Percentiles rank a stretch among this genome's conserved stretches.
These are phyloP conservation scores for Posidonia oceanica DNA, from an alignment of 116 monocot species.

Conservation along the genomic window DNA sequence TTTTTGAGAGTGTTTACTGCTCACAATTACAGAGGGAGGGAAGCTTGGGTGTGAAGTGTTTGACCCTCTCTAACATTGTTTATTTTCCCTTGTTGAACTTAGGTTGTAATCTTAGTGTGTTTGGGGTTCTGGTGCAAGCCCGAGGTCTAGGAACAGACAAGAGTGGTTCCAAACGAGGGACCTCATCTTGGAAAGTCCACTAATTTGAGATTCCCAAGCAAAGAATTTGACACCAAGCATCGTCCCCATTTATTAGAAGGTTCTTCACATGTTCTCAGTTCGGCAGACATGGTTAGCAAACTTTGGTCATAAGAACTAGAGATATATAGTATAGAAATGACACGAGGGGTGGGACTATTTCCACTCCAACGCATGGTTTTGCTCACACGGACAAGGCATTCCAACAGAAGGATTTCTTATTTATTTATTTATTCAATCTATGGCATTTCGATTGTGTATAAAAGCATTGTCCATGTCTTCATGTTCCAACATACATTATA, in stretches of 20 bases:
- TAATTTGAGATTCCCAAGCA: conserved; percentile 8
- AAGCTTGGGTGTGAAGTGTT: conserved; percentile 16
- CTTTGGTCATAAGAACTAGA: conserved; percentile 4
- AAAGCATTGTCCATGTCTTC: too few relatives aligned
- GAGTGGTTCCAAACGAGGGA: conserved; percentile 15
- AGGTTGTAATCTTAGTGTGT: not conserved
- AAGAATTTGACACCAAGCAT: conserved; percentile 12
- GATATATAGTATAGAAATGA: not conserved
- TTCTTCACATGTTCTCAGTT: not conserved
- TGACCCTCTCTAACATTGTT: conserved; percentile 2
- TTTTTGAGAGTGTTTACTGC: conserved; percentile 2
- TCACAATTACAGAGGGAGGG: conserved; percentile 9
- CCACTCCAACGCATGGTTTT: too few relatives aligned
- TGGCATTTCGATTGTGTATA: too few relatives aligned
- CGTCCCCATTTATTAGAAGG: conserved; percentile 25
- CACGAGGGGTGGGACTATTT: too few relatives aligned
- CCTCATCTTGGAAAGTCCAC: conserved; percentile 13
- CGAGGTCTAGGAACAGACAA: conserved; percentile 27
- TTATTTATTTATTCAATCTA: too few relatives aligned
- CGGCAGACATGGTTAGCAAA: conserved; percentile 19
- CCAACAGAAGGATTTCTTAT: too few relatives aligned
- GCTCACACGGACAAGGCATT: too few relatives aligned
- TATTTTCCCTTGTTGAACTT: not conserved
- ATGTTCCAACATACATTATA: too few relatives aligned
- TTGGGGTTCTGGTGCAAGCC: conserved; percentile 5